Evolutionary conservation across 208 protist species (phyloP).

Genomic region (Acanthamoeba triangularis): DNA sequence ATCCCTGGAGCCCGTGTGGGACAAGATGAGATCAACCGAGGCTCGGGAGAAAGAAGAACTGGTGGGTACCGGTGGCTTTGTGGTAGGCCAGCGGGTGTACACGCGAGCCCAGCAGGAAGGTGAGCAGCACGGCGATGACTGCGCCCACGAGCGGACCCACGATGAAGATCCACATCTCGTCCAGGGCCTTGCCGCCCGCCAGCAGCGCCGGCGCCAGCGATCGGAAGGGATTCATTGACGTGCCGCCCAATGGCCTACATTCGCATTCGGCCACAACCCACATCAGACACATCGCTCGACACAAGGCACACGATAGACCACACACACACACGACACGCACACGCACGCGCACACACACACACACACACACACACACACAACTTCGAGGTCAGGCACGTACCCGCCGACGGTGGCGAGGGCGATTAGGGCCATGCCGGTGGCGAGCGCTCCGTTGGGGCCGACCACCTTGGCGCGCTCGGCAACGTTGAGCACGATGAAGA

Average conservation of each 20-base stretch:
- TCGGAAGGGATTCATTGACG: slow-evolving; percentile 16
- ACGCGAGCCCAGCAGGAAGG: neutral
- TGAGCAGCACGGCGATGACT: neutral
- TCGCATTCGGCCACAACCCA: neutral
- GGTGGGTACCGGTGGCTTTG: neutral
- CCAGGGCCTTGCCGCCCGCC: neutral
- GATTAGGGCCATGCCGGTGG: too few relatives aligned
- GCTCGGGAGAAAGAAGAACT: neutral
- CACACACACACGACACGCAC: too few relatives aligned
- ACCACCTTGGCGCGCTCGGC: too few relatives aligned
- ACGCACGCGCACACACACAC: too few relatives aligned
- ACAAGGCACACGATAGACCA: too few relatives aligned
- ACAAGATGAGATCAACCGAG: too few relatives aligned
- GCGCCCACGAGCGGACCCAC: slow-evolving; percentile 13
- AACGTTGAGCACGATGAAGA: too few relatives aligned
- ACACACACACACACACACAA: too few relatives aligned
- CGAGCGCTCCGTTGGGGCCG: too few relatives aligned
- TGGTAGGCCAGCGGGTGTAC: neutral
- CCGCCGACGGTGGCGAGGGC: too few relatives aligned
- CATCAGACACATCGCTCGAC: too few relatives aligned
- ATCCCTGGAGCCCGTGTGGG: neutral
- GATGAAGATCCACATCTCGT: slow-evolving; percentile 25
- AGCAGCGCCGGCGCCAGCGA: slow-evolving; percentile 50
- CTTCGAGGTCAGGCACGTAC: too few relatives aligned
- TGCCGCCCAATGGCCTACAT: neutral